These are phyloP conservation scores for Drosera spatulata DNA, from an alignment of 179 eudicot genomes.

Conservation along the genomic window DNA sequence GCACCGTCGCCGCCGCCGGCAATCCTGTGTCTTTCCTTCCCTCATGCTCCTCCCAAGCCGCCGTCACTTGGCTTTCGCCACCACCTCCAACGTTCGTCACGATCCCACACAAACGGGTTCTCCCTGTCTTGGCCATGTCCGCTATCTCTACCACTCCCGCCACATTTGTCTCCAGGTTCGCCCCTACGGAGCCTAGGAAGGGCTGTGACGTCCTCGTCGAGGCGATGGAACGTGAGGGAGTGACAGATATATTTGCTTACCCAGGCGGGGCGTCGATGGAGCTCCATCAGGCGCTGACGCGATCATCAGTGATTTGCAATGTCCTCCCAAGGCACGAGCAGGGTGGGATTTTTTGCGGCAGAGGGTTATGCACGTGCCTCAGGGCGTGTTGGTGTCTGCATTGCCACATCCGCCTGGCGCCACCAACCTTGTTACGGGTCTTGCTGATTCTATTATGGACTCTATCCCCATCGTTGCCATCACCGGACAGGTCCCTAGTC, in stretches of 20 bases:
- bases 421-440: constrained; percentile 69
- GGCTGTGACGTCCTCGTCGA: constrained; percentile 78
- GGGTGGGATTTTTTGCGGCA: constrained; percentile 67
- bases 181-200: no score
- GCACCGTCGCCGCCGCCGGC: no score
- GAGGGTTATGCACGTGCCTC: constrained; percentile 88
- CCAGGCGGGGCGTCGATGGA: constrained; percentile 93
- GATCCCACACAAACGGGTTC: no score
- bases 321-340: constrained; percentile 84
- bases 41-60: no score
- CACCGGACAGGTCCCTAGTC: constrained; percentile 74
- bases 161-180: no score
- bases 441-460: constrained; percentile 74
- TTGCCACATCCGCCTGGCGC: constrained; percentile 96
- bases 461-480: constrained; percentile 76
- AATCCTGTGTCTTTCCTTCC: no score
- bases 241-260: constrained; percentile 66
- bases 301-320: constrained; percentile 47
- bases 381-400: constrained; percentile 70
- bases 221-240: constrained; percentile 80
- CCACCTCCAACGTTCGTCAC: no score
- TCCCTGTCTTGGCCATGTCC: no score
- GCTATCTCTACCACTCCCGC: no score
- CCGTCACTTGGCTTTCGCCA: no score
- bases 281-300: constrained; percentile 82